phyloP scores from a whole-genome alignment of 176 grass and related monocot genomes.

The Leersia perrieri region DNA sequence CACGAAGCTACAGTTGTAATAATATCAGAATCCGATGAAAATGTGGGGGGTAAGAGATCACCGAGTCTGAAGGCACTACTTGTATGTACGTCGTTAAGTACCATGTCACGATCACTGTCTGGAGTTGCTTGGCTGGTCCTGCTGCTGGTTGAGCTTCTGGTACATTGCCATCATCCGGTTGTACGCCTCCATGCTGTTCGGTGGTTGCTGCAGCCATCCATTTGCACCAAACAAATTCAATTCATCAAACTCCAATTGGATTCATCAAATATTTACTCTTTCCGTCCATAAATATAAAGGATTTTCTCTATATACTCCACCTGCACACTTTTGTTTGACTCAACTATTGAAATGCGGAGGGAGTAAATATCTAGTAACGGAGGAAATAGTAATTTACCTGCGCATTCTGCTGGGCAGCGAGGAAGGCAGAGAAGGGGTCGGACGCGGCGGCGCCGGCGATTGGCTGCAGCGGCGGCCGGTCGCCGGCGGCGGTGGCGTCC shows the following conservation, averaged over 20 bases:
- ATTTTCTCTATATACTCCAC: no score
- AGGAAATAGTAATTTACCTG: conserved; percentile 28
- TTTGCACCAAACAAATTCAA: neutral
- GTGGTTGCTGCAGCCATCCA: conserved; percentile 33
- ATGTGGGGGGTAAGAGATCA: no score
- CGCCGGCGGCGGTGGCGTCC: conserved; percentile 22
- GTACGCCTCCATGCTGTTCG: conserved; percentile 69
- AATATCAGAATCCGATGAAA: no score
- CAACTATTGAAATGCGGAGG: no score
- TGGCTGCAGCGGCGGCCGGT: conserved; percentile 28
- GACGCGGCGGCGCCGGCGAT: neutral
- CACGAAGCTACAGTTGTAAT: neutral
- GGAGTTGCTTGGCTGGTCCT: conserved; percentile 38
- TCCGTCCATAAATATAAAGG: no score
- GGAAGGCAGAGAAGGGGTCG: conserved; percentile 57
- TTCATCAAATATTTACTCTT: neutral
- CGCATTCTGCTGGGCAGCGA: conserved; percentile 50
- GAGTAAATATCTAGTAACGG: no score
- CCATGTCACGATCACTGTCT: conserved; percentile 16
- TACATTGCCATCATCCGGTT: conserved; percentile 57
- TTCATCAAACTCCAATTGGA: neutral
- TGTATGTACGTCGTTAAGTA: neutral
- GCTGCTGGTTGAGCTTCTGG: conserved; percentile 51
- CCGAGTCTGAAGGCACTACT: neutral
- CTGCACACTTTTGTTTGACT: no score